Evolutionary conservation across 768 basidiomycete genomes (phyloP), one percentile per base, ranked within the genome.

Genomic region (Galerina marginata): DNA sequence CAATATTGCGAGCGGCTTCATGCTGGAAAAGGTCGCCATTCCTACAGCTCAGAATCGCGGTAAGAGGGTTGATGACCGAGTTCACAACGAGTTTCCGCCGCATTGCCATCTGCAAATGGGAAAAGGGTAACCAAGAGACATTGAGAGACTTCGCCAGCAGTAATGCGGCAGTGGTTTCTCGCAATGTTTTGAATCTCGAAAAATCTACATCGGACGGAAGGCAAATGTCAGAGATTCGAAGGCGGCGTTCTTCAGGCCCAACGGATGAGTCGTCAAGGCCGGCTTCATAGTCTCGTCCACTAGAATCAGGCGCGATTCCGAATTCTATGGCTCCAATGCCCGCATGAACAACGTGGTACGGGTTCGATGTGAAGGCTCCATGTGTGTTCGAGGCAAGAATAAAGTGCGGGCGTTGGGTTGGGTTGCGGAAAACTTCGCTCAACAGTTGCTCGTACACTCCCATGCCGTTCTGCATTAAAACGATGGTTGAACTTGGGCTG

Each of bases 381-480:
- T 96, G 94, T 1, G 88, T 90, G 62, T 91, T 95, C 26, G 87
- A 86, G 12, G 89, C 89, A 54, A 96, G 75, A 63, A 99, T 83
- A 70, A 99, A 94, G 67, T 92, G 88, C 11, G 96, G 96, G 39
- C 96, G 86, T 29, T 80, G 78, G 37, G 79, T 71, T 23, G 88
- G 83, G 71, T 95, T 90, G 16, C 83, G 88, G 72, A 95, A 99
- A 44, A 94, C 66, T 6, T 81, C 66, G 6, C 75, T 68, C 15
- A 93, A 71, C 49, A 97, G 81, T 60, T 86, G 77, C 65, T 99
- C 96, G 72, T 94, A 92, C 9, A 96, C 77, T 10, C 95, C 96
- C 88, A 97, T 92, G 25, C 96, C 96, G 71, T 96, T 96, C 69
- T 96, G 93, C 54, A 98, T 74, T n/a, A 99, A 83, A 2, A 96